phyloP scores from a whole-genome alignment of 2,329 filamentous ascomycete species.

The Gyromitra esculenta region DNA sequence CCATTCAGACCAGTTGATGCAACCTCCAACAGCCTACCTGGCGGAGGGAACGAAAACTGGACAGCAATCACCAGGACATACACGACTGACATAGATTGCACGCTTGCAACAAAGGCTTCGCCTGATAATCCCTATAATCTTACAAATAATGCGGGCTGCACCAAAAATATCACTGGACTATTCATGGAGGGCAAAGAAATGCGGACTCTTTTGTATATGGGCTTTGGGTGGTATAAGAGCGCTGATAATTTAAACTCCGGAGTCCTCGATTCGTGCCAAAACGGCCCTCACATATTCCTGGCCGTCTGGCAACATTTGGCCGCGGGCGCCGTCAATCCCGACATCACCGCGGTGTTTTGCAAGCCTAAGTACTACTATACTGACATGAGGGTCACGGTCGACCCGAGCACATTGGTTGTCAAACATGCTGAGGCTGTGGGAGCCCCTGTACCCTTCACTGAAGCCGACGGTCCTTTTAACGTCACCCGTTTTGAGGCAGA shows the following conservation, averaged over 20 bases:
- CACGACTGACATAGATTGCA: conserved; percentile 48
- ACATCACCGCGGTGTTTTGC: conserved; percentile 48
- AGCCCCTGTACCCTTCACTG: conserved; percentile 15
- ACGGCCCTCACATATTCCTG: conserved; percentile 37
- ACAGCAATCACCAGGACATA: conserved; percentile 51
- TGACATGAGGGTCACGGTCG: conserved; percentile 43
- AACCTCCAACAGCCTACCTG: not conserved
- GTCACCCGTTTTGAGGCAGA: conserved; percentile 24
- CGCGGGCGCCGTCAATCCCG: not conserved
- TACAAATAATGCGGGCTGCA: conserved; percentile 14
- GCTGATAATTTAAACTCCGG: not conserved
- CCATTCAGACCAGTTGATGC: conserved; percentile 47
- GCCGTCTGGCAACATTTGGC: conserved; percentile 32
- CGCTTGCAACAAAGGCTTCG: conserved; percentile 17
- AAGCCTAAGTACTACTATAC: conserved; percentile 42
- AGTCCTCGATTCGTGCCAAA: not conserved
- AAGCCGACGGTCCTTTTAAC: conserved; percentile 27
- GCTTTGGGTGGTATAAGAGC: not conserved
- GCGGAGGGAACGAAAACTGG: conserved; percentile 44
- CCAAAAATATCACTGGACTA: not conserved
- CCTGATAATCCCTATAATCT: conserved; percentile 6
- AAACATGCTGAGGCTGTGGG: not conserved
- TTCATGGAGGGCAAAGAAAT: not conserved
- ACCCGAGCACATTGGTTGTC: conserved; percentile 36
- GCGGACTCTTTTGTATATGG: conserved; percentile 15